Evolutionary conservation across 345 rosid species (phyloP), one percentile per base, ranked within the genome.

Genomic region (Sonneratia alba): DNA sequence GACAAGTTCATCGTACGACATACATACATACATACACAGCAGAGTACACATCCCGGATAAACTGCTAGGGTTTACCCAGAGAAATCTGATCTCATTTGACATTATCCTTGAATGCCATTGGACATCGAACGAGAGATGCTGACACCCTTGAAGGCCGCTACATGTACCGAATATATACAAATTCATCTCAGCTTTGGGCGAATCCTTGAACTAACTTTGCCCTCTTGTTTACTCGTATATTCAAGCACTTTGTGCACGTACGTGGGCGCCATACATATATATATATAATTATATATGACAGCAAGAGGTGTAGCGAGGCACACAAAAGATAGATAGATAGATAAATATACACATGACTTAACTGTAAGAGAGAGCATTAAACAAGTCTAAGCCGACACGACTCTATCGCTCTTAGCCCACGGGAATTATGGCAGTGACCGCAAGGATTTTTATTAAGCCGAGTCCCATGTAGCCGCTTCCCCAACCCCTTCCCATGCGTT

Each of bases 191-290:
- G 47, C 32, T 66, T 18, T 66, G 42, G 69, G 18, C 27, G 69
- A 66, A 66, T 66, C 32, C 69, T 66, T 16, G 22, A 66, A 38
- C 69, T 37, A 38, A 9, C 3, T 66, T 42, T 36, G 24, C n/a
- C 24, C 8, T 38, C 9, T 66, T 66, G 47, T 66, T 66, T 66
- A 66, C 37, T 66, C 69, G 12, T 48, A 14, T 66, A 48, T 27
- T 27, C 69, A 66, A 66, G n/a, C 69, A 40, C 40, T 66, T 66
- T 0, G 27, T 66, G 69, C 69, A 40, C 48, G 48, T 40, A 40
- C 48, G 69, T 37, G 69, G 45, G 69, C 15, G 42, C 32, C 32
- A 66, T 37, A 66, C 14, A 66, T 32, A 66, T 16, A 63, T 3
- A 27, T 32, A 27, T 36, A 42, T 66, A n/a, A n/a, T 9, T 43